A percentile compares a stretch with the other conserved stretches of the same genome.
These are phyloP conservation scores for Brachypodium distachyon DNA, from an alignment of 202 grass and related monocot species.

Conservation along the genomic window DNA sequence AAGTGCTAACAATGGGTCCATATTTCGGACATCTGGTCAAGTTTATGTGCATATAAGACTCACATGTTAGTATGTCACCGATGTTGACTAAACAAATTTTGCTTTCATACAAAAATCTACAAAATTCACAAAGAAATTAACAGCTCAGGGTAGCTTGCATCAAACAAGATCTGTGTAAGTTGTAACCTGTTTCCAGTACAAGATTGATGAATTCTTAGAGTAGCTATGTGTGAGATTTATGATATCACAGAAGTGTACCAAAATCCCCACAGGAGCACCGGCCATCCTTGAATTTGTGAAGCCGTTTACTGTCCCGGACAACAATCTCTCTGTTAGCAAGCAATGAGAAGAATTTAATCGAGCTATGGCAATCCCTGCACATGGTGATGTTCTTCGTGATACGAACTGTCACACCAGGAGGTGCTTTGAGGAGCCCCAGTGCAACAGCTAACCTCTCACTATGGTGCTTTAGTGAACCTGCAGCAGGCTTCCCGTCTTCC, in stretches of 20 bases:
- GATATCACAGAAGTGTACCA: slow-evolving; percentile 39
- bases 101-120: slow-evolving; percentile 4
- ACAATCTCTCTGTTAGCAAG: slow-evolving; percentile 71
- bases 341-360: slow-evolving; percentile 58
- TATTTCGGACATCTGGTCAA: background rate
- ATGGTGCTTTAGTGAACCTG: slow-evolving; percentile 47
- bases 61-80: background rate
- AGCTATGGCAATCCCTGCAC: slow-evolving; percentile 83
- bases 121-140: background rate
- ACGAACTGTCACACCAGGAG: slow-evolving; percentile 36
- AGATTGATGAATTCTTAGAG: background rate
- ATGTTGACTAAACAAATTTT: slow-evolving; percentile 5
- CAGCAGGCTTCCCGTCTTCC: slow-evolving; percentile 32
- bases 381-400: slow-evolving; percentile 77
- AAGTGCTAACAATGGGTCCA: background rate
- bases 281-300: slow-evolving; percentile 81
- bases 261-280: slow-evolving; percentile 82
- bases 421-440: slow-evolving; percentile 50
- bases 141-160: background rate
- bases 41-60: slow-evolving; percentile 8
- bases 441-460: slow-evolving; percentile 85
- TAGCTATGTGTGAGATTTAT: background rate
- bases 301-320: slow-evolving; percentile 67
- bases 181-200: slow-evolving; percentile 2
- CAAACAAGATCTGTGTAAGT: background rate